phyloP scores from a whole-genome alignment of 169 alveolate species.

The Cryptosporidium tyzzeri region DNA sequence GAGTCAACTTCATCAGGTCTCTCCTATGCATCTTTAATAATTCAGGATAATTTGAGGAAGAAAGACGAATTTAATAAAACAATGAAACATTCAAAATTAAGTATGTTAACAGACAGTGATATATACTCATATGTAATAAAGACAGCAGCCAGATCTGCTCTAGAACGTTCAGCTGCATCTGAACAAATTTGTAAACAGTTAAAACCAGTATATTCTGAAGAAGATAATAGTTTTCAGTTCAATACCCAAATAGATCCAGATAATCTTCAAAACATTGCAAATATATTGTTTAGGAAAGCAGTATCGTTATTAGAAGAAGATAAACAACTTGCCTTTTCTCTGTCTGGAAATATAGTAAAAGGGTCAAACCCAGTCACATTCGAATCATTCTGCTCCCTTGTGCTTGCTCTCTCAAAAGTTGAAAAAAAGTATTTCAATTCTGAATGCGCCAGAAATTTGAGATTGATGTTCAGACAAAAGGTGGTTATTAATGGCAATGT shows the following conservation, averaged over 20 bases:
- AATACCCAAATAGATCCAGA: not conserved
- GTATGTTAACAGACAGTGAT: slow-evolving; percentile 1
- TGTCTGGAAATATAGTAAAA: slow-evolving; percentile 34
- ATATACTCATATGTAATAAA: slow-evolving; percentile 58
- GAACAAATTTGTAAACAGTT: slow-evolving; percentile 61
- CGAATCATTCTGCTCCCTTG: slow-evolving; percentile 69
- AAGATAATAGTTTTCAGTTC: not conserved
- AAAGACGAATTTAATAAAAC: not conserved
- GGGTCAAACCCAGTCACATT: slow-evolving; percentile 42
- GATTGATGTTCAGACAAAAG: slow-evolving; percentile 66
- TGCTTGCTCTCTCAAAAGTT: slow-evolving; percentile 55
- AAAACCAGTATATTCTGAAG: slow-evolving; percentile 30
- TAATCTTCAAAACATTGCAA: slow-evolving; percentile 36
- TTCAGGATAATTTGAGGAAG: slow-evolving; percentile 38
- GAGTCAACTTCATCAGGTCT: slow-evolving; percentile 58
- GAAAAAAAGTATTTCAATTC: slow-evolving; percentile 43
- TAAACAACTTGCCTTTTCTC: slow-evolving; percentile 25
- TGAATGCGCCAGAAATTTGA: slow-evolving; percentile 65
- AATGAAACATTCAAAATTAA: slow-evolving; percentile 8
- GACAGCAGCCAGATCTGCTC: slow-evolving; percentile 73
- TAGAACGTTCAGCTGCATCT: slow-evolving; percentile 64
- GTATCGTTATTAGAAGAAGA: slow-evolving; percentile 54
- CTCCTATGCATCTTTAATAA: slow-evolving; percentile 49
- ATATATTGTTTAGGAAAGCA: slow-evolving; percentile 54
- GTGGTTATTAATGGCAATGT: slow-evolving; percentile 38